Evolutionary conservation across 805 yeast species (phyloP).

Genomic region (Starmerella floris): DNA sequence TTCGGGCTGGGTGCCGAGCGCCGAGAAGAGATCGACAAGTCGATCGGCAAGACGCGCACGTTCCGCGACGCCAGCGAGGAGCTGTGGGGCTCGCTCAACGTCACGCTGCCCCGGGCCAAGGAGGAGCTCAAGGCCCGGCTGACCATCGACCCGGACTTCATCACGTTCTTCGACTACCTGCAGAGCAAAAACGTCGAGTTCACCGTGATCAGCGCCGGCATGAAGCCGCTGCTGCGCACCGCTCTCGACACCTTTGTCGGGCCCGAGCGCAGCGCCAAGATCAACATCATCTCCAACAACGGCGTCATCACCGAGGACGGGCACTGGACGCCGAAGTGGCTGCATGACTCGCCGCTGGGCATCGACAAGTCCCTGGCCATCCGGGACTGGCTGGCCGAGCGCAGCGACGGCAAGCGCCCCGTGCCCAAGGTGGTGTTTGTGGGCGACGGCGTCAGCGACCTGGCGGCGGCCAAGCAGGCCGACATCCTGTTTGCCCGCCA

Average conservation of each 20-base stretch:
- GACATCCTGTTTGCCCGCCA: conserved; percentile 34
- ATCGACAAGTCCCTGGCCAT: conserved; percentile 34
- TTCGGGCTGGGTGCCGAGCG: conserved; percentile 32
- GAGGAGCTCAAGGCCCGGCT: conserved; percentile 27
- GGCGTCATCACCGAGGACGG: conserved; percentile 31
- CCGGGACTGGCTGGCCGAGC: conserved; percentile 26
- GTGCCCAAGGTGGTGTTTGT: conserved; percentile 40
- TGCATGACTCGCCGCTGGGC: conserved; percentile 33
- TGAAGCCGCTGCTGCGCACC: conserved; percentile 32
- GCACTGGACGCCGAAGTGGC: conserved; percentile 32
- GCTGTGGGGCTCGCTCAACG: conserved; percentile 34
- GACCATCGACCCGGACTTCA: conserved; percentile 32
- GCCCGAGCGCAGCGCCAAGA: conserved; percentile 27
- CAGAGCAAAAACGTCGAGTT: conserved; percentile 30
- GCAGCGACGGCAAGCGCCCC: conserved; percentile 13
- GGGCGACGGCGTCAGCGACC: conserved; percentile 45
- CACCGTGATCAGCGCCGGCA: conserved; percentile 34
- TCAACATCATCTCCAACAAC: conserved; percentile 32
- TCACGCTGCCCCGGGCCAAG: conserved; percentile 30
- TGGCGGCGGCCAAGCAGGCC: conserved; percentile 35
- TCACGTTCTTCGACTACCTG: conserved; percentile 29
- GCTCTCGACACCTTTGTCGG: conserved; percentile 33
- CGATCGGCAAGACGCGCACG: conserved; percentile 29
- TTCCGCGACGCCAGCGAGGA: conserved; percentile 33
- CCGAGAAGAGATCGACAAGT: conserved; percentile 29